Percentiles rank a stretch among this genome's conserved stretches.
Evolutionary conservation across 306 rosid species (phyloP).

Genomic region (Glycine soja): DNA sequence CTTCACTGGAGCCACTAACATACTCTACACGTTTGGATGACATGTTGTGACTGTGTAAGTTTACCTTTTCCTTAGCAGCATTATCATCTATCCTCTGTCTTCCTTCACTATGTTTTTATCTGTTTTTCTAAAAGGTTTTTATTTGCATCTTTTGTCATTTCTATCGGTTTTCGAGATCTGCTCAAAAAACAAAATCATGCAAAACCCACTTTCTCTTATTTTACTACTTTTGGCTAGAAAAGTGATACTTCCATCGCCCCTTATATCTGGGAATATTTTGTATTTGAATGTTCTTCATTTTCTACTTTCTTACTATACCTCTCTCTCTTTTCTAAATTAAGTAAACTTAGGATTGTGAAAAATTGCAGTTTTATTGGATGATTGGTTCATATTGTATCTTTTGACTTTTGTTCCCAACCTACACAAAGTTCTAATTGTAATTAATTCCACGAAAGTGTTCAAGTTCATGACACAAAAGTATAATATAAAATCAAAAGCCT

Average conservation of each 20-base stretch:
- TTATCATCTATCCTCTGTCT: background rate
- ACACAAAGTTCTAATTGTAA: too few species aligned
- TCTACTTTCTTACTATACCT: too few species aligned
- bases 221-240: background rate
- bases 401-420: too few species aligned
- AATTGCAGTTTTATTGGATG: background rate
- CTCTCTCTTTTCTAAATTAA: background rate
- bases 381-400: too few species aligned
- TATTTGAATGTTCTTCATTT: background rate
- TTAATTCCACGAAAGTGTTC: too few species aligned
- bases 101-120: background rate
- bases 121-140: too few species aligned
- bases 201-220: slow-evolving; percentile 31
- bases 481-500: too few species aligned
- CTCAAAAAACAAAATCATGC: slow-evolving; percentile 50
- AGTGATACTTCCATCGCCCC: too few species aligned
- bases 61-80: background rate
- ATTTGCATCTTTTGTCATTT: slow-evolving; percentile 61
- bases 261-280: background rate
- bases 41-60: slow-evolving; percentile 96
- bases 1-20: slow-evolving; percentile 97
- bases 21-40: slow-evolving; percentile 95
- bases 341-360: background rate
- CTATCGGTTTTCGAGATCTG: slow-evolving; percentile 46
- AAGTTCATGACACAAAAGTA: too few species aligned